Conservation (phyloP, 2,329 filamentous ascomycete genomes). For the Colletotrichum caudatum region DNA sequence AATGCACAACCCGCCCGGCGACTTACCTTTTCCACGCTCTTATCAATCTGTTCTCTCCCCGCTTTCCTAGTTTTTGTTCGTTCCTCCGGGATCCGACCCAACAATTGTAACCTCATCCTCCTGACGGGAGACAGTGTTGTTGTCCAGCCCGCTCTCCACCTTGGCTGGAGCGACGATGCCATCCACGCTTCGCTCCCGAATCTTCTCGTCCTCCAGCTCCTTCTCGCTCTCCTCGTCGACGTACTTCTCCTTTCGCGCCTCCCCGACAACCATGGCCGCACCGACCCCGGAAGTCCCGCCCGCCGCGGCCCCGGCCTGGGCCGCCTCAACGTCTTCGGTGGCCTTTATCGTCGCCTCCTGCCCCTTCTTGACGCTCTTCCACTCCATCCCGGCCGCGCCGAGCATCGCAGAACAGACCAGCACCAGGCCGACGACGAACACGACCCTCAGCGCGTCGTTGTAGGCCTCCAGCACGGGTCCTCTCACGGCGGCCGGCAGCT, state of each 20-base stretch:
- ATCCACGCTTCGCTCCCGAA: neutral
- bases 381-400: slow-evolving; percentile 69
- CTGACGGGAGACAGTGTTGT: neutral
- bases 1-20: neutral
- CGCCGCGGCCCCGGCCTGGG: slow-evolving; percentile 4
- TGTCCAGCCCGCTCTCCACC: neutral
- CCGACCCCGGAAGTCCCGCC: neutral
- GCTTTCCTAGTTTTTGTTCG: neutral
- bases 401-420: slow-evolving; percentile 65
- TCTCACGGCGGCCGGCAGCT: slow-evolving; percentile 44
- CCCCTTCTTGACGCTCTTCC: slow-evolving; percentile 61
- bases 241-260: neutral
- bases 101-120: neutral
- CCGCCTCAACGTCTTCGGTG: slow-evolving; percentile 19
- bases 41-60: neutral
- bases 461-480: slow-evolving; percentile 60
- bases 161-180: neutral
- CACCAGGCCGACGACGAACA: slow-evolving; percentile 71
- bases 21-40: neutral
- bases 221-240: neutral
- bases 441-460: slow-evolving; percentile 68
- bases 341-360: slow-evolving; percentile 31
- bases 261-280: neutral
- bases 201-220: slow-evolving; percentile 4
- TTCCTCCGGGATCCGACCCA: neutral